Evolutionary conservation across 1,284 basidiomycete genomes (phyloP).

Genomic region (Hemileia vastatrix): DNA sequence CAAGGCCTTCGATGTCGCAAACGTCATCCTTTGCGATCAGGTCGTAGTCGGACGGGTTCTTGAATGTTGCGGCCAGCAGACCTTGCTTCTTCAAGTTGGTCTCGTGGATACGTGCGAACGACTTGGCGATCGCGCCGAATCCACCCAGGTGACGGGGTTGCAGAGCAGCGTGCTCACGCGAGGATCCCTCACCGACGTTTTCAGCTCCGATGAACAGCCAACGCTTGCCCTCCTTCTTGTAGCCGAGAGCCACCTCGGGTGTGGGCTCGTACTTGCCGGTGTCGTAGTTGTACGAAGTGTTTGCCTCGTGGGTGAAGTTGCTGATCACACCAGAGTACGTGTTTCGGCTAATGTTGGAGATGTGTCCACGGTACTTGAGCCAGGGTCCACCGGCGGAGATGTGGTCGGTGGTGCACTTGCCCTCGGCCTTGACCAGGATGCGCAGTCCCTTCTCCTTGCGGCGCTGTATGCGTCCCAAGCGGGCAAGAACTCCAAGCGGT

Average conservation of each 20-base stretch:
- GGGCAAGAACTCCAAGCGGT: conserved; percentile 42
- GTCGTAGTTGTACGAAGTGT: conserved; percentile 40
- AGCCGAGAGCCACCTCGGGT: conserved; percentile 38
- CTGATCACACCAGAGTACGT: conserved; percentile 42
- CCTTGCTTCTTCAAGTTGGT: conserved; percentile 97
- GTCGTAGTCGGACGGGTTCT: conserved; percentile 79
- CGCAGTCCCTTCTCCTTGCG: conserved; percentile 42
- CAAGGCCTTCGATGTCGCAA: conserved; percentile 71
- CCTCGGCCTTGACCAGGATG: conserved; percentile 38
- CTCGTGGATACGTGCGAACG: conserved; percentile 97
- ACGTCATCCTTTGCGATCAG: conserved; percentile 70
- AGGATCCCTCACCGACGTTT: conserved; percentile 46
- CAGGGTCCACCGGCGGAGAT: conserved; percentile 21
- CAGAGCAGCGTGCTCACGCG: conserved; percentile 82
- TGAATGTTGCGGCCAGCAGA: conserved; percentile 79
- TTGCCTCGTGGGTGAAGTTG: conserved; percentile 45
- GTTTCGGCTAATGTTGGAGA: conserved; percentile 41
- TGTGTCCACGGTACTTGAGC: conserved; percentile 45
- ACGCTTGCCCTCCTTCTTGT: conserved; percentile 40
- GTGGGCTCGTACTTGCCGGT: conserved; percentile 38
- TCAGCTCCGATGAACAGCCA: conserved; percentile 46
- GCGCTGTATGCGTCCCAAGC: conserved; percentile 38
- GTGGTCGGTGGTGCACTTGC: conserved; percentile 43
- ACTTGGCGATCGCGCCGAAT: conserved; percentile 56
- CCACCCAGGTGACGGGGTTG: conserved; percentile 97